Evolutionary conservation across 495 filamentous ascomycete genomes (phyloP).

Genomic region (Mytilinidion resinicola): DNA sequence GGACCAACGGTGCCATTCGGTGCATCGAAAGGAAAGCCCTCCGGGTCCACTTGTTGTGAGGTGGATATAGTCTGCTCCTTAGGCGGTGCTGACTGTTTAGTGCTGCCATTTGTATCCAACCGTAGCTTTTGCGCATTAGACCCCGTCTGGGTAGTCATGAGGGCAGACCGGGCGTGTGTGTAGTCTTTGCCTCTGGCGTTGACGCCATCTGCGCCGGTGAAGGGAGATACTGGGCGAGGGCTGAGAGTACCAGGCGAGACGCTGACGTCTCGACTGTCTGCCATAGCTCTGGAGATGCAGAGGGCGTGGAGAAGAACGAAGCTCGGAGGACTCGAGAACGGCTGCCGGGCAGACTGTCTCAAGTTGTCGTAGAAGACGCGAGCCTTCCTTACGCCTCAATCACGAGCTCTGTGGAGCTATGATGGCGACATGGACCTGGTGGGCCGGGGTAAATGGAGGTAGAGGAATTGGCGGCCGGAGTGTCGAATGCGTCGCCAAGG

Average conservation of each 20-base stretch:
- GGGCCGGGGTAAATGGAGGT: too few relatives aligned
- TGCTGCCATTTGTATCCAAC: background rate
- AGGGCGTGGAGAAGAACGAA: too few relatives aligned
- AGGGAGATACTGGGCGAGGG: constrained; percentile 19
- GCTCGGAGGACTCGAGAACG: too few relatives aligned
- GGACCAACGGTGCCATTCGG: background rate
- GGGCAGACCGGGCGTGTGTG: constrained; percentile 9
- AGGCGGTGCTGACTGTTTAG: background rate
- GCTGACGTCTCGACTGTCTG: constrained; percentile 13
- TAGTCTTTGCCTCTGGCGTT: constrained; percentile 10
- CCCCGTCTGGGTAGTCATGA: background rate
- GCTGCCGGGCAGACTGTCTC: too few relatives aligned
- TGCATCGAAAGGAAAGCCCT: constrained; percentile 26
- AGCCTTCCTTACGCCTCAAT: too few relatives aligned
- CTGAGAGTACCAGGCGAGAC: constrained; percentile 20
- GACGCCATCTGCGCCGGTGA: constrained; percentile 7
- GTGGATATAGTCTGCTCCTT: background rate
- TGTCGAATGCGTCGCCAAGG: too few relatives aligned
- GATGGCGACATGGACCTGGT: too few relatives aligned
- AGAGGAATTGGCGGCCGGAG: too few relatives aligned
- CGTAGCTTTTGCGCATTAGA: background rate
- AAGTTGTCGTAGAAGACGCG: too few relatives aligned
- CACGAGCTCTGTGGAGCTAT: too few relatives aligned
- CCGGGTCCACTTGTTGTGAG: constrained; percentile 2
- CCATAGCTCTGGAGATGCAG: constrained; percentile 2